Evolutionary conservation across 2,329 filamentous ascomycete species (phyloP), one percentile per base, ranked within the genome.

Genomic region (Hysterium pulicare): DNA sequence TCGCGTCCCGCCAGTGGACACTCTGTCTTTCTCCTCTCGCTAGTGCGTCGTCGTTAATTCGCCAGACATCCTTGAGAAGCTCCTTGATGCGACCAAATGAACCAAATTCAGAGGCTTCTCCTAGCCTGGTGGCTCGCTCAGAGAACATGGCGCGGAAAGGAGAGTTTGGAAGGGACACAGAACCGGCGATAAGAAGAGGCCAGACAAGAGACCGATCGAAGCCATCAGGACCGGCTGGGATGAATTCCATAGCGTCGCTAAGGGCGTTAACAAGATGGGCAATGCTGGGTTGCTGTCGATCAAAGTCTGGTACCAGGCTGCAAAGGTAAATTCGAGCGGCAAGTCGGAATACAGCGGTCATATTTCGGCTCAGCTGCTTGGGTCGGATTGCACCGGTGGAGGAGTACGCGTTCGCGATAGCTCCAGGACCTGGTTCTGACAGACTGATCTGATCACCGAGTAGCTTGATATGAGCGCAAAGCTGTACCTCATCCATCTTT

Each of bases 251-350:
- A 26, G 86, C 81, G 44, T 81, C 78, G 20, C 85, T 82, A 48
- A 96, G 81, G 58, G 87, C 87, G 46, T 86, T 79, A 32, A 96
- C 81, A 19, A 97, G 77, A 51, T 83, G 83, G 57, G 85, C 74
- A 59, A 84, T 90, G 63, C 84, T 88, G 7, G 75, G 73, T 57
- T 93, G 84, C 44, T 76, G 77, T 36, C 86, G 86, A 56, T 84
- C 83, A 70, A 91, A 93, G 43, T 90, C 90, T 0, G 91, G 91
- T 0, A 97, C 87, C 26, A 98, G 77, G 61, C 87, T 90, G 81
- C 90, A 95, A n/a, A 97, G 83, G 70, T 96, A 96, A 71, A 98
- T 90, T 61, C 91, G 86, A 3, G 91, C 90, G 2, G 91, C 91
- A 41, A 95, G 75, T 57, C 91, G 87, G 81, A 95, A 98, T 33